Base-by-base conservation (phyloP, 768 basidiomycete genomes). In the Sarcomyxa edulis region DNA sequence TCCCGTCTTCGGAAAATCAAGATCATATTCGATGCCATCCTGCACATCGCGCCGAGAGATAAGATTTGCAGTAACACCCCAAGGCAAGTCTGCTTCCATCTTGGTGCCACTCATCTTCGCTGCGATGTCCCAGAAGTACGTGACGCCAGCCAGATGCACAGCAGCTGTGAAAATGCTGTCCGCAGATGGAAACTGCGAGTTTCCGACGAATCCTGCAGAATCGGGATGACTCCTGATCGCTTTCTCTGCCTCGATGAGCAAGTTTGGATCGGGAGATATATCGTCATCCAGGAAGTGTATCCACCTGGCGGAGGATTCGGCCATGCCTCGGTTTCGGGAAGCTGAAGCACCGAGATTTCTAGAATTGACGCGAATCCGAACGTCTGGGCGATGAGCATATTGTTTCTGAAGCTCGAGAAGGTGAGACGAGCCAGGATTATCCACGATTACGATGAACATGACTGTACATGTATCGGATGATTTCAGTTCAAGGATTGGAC, bases 11-110 rank as follows among this genome's bases (percentile, higher is more conserved):
- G 78, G 80, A 46, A 75, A 80, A 4, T 49, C 51, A 12, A 62
- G 49, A 45, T 70, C 62, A 48, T 62, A 81, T 29, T 48, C 46
- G n/a, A 78, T 61, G 0, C 59, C 64, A 31, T 78, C 75, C 2
- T 59, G 47, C 23, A 60, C 50, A 42, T 66, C 62, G 16, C 73
- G 68, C 3, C 73, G 68, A 4, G 62, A 62, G 16, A 78, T 69
- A 12, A 80, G 63, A 47, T 78, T 79, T 1, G 76, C 77, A 0
- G 79, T 78, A 3, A 78, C 74, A 2, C 79, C 78, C 78, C 79
- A 81, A 0, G 78, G 77, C 25, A 79, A 49, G 37, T 78, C 74
- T 12, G 50, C 45, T 0, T 51, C 33, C 41, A 71, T 61, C 51
- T 78, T 78, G 7, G 49, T 48, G n/a, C n/a, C n/a, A n/a, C n/a